Conservation (phyloP, 306 rosid genomes). For the Begonia fuchsioides region DNA sequence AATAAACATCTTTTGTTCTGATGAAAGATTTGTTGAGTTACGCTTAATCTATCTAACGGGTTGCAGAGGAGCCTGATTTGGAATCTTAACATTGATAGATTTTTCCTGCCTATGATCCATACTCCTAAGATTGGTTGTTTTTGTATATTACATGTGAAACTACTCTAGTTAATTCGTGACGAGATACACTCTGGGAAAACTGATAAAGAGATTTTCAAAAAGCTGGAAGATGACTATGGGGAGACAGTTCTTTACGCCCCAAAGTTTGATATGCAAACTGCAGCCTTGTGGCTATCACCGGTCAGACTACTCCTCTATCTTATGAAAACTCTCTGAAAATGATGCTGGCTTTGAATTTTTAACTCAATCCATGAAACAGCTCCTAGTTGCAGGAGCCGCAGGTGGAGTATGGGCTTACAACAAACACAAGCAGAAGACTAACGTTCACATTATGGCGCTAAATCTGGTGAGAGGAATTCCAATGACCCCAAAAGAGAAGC, state of each 20-base stretch:
- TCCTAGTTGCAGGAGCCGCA: conserved; percentile 40
- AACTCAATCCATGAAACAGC: conserved; percentile 9
- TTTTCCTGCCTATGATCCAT: too few species aligned
- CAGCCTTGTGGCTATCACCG: conserved; percentile 83
- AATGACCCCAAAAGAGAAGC: conserved; percentile 64
- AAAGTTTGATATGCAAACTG: conserved; percentile 91
- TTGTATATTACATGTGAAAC: too few species aligned
- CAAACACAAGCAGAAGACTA: conserved; percentile 48
- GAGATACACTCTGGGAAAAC: conserved; percentile 62
- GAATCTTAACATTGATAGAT: background rate
- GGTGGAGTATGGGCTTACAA: conserved; percentile 67
- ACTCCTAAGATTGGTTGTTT: too few species aligned
- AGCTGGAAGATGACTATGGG: conserved; percentile 74
- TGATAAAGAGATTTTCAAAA: conserved; percentile 70
- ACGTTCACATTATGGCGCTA: conserved; percentile 73
- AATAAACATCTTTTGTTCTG: too few species aligned
- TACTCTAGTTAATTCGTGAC: conserved; percentile 65
- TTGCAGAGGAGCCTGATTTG: background rate
- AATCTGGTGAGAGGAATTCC: conserved; percentile 62
- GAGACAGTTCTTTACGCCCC: conserved; percentile 76
- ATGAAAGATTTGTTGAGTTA: background rate
- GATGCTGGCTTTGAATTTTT: too few species aligned
- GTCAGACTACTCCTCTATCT: conserved; percentile 16
- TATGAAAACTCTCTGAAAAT: too few species aligned
- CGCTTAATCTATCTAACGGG: background rate